Evolutionary conservation across 139 green algal species (phyloP).

Genomic region (Micromonas pusilla): DNA sequence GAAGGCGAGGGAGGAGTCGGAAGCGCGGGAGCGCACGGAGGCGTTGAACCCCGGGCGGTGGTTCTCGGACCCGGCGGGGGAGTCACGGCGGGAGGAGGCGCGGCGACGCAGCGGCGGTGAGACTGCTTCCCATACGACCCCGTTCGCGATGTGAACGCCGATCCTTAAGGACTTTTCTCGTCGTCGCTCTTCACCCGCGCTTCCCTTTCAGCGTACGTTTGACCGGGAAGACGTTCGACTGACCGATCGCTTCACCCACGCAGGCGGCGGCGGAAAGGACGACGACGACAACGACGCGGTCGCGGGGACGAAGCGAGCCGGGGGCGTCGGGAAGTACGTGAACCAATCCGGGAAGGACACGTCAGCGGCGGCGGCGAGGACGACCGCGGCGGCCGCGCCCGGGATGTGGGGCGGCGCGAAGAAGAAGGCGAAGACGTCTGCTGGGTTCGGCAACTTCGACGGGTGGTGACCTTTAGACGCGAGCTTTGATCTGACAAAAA

Average conservation of each 20-base stretch:
- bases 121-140: no score
- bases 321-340: slow-evolving; percentile 10
- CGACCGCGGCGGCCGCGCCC: neutral
- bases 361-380: neutral
- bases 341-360: neutral
- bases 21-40: slow-evolving; percentile 30
- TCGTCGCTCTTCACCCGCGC: no score
- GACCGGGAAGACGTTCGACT: no score
- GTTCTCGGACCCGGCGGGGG: slow-evolving; percentile 18
- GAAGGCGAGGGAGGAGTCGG: slow-evolving; percentile 41
- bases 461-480: slow-evolving; percentile 51
- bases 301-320: neutral
- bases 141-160: no score
- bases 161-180: no score
- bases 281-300: slow-evolving; percentile 2
- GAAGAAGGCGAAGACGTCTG: slow-evolving; percentile 47
- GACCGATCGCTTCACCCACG: no score
- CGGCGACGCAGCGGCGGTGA: no score
- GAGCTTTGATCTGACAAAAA: no score
- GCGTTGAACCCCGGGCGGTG: slow-evolving; percentile 11
- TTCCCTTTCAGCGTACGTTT: no score
- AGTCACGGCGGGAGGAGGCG: no score
- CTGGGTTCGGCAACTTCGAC: slow-evolving; percentile 61
- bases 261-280: no score
- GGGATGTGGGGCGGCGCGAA: slow-evolving; percentile 39